Evolutionary conservation across 1,139 yeast genomes (phyloP), one percentile per base, ranked within the genome.

Genomic region (Lodderomyces theae): DNA sequence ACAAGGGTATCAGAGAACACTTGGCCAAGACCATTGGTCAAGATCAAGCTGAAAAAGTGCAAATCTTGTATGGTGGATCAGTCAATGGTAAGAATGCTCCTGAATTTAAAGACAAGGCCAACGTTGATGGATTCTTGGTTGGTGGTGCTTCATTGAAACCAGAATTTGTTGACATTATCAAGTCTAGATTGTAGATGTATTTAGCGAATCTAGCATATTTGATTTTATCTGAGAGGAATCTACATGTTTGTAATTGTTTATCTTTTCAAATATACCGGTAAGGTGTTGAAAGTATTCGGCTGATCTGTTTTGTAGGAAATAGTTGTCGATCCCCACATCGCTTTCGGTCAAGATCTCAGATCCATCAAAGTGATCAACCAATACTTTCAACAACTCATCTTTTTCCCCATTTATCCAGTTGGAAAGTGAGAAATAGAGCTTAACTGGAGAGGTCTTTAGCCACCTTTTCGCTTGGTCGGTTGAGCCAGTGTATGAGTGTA

Each of bases 121-220:
- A 92, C 63, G 94, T 92, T 53, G 99, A 92, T 63, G 99, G 99
- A 42, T 92, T 90, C 92, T 82, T 92, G 61, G 98, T 92, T 58
- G 99, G 99, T 63, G 99, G 99, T 75, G 99, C 98, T 63, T 87
- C 96, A 38, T 82, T 92, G 72, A 92, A 92, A 80, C 96, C 98
- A 52, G 98, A 92, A 76, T 92, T 92, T 64, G 82, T 88, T 62
- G 94, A 88, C 73, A 92, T 92, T 62, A 77, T 92, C 79, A 92
- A 85, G 76, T 86, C 96, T 46, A 86, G 96, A 82, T 72, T 75
- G 64, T 88, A 82, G 70, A 12, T 43, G 26, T 21, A 33, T 33
- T 35, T 39, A 48, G 39, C 32, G 49, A 44, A 11, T 34, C 12
- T 34, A 48, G 21, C 47, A 47, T 42, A 34, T 48, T 48, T 12